Conservation (phyloP, 192 early-diverging fungal species). For the Chytriomyces sp. region DNA sequence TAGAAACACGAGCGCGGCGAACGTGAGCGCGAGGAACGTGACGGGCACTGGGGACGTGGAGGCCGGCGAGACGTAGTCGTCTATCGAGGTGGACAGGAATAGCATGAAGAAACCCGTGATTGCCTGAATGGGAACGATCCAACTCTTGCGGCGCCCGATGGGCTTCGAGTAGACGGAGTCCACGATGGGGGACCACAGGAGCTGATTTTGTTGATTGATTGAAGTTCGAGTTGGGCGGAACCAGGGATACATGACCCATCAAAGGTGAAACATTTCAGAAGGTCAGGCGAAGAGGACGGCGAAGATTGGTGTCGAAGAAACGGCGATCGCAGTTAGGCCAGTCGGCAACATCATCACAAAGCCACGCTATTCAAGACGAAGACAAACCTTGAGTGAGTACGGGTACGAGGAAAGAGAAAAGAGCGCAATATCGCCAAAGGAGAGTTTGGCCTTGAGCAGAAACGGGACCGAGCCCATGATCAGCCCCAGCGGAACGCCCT, state of each 20-base stretch:
- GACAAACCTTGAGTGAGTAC: conserved; percentile 83
- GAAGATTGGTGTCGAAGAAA: not conserved
- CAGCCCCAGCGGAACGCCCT: conserved; percentile 93
- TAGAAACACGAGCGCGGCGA: conserved; percentile 86
- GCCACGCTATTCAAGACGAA: conserved; percentile 4
- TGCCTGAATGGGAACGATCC: conserved; percentile 98
- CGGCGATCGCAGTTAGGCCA: conserved; percentile 16
- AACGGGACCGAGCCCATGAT: conserved; percentile 92
- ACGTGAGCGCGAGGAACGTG: conserved; percentile 70
- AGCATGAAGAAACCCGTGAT: conserved; percentile 77
- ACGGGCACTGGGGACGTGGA: conserved; percentile 59
- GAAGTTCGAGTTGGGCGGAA: not conserved
- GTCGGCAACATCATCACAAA: not conserved
- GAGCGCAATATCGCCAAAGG: conserved; percentile 88
- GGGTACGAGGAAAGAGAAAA: conserved; percentile 95
- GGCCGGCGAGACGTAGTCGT: conserved; percentile 64
- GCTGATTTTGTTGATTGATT: conserved; percentile 24
- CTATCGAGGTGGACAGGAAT: conserved; percentile 78
- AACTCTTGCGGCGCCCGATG: conserved; percentile 91
- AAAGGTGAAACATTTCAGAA: not conserved
- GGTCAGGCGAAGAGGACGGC: not conserved
- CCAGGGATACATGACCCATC: no score
- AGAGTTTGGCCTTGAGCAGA: conserved; percentile 89
- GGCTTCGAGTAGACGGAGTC: conserved; percentile 82
- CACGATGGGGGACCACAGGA: conserved; percentile 97